phyloP scores from a whole-genome alignment of 352 stramenopile species.

The Globisporangium parvum region DNA sequence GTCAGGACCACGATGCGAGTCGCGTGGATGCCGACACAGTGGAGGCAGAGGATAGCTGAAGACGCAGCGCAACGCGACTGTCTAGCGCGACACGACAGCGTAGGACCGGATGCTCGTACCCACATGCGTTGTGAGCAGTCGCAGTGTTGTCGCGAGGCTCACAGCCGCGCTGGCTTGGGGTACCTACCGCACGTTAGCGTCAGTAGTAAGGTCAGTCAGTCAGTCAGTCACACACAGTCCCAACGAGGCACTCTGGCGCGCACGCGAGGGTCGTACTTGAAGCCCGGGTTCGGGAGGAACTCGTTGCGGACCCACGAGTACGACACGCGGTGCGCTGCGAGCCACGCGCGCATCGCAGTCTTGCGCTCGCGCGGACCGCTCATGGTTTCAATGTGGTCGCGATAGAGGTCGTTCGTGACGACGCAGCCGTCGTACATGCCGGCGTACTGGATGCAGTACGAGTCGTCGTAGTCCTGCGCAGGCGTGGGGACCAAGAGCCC shows the following conservation, averaged over 20 bases:
- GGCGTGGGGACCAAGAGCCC: conserved; percentile 76
- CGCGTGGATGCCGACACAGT: not conserved
- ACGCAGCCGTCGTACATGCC: conserved; percentile 65
- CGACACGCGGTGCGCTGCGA: conserved; percentile 72
- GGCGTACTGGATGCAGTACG: conserved; percentile 89
- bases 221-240: not conserved
- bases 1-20: not conserved
- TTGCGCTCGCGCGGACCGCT: conserved; percentile 48
- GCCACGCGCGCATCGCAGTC: conserved; percentile 54
- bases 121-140: not conserved
- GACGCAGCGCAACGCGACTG: not conserved
- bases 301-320: conserved; percentile 87
- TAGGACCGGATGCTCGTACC: not conserved
- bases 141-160: not conserved
- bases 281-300: conserved; percentile 86
- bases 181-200: not conserved
- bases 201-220: not conserved
- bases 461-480: conserved; percentile 86
- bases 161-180: conserved; percentile 3
- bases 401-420: conserved; percentile 87
- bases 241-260: not conserved
- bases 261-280: conserved; percentile 25
- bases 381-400: conserved; percentile 77
- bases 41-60: not conserved
- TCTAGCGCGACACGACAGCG: not conserved